Base-by-base conservation (phyloP, 2,329 filamentous ascomycete genomes). In the Apiospora arundinis region DNA sequence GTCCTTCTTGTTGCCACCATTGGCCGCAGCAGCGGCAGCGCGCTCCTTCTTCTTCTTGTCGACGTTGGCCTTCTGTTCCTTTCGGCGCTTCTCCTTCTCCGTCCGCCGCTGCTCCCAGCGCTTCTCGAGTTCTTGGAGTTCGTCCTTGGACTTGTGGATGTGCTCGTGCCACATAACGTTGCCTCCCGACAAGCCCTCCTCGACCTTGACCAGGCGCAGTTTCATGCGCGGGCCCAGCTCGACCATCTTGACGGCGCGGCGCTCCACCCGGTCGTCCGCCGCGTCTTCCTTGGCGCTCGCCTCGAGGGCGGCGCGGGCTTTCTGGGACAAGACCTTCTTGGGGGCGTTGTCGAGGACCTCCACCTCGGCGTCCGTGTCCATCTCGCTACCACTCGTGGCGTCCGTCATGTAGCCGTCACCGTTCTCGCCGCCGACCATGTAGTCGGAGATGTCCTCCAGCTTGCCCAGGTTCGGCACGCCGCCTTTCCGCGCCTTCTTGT, bases 81-180 rank as follows among this genome's bases (percentile, higher is more conserved):
- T 92, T 83, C 90, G 92, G 74, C 96, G 87, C 70, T 90, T 90
- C 71, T 95, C 95, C 85, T 97, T 98, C 80, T 96, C 93, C 77
- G 91, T 90, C 71, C 89, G 88, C 77, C 90, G 89, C 83, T 92
- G 84, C 75, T 95, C 92, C 93, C 96, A 98, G 75, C 90, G 89
- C 84, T 92, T 90, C 76, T 98, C 95, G 76, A 98, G 83, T 74
- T 92, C 90, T 79, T 91, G 89, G 71, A 94, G 84, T 81, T 99
- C 95, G 23, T 90, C 88, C 76, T 90, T 90, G 8, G 90, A 91
- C 87, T 99, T 99, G 80, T 92, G 90, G 69, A 98, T 91, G 79
- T 94, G 97, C 80, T 98, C 95, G 81, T 99, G 96, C 96, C 96
- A 99, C 93, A 99, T 93, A 71, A 97, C 89, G 80, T 94, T 96